Percentiles rank a stretch among this genome's conserved stretches.
Conservation (phyloP, 1,284 basidiomycete species). For the Mycosarcoma mackinlayi region DNA sequence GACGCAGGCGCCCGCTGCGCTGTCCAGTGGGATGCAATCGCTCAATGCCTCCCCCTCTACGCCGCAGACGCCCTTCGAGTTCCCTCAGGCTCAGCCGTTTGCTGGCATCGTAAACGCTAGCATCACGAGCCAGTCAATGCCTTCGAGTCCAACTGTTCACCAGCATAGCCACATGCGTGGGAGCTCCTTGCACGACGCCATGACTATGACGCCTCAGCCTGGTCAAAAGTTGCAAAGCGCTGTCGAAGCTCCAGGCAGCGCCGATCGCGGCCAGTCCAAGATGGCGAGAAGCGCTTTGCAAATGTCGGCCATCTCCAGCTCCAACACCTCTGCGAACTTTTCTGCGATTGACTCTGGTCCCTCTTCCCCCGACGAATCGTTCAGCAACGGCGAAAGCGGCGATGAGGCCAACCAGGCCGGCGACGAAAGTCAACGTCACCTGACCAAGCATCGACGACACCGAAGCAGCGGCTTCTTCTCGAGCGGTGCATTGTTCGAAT, state of each 20-base stretch:
- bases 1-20: conserved; percentile 20
- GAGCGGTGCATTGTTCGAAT: conserved; percentile 50
- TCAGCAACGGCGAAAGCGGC: conserved; percentile 48
- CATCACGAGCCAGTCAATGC: conserved; percentile 32
- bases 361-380: conserved; percentile 49
- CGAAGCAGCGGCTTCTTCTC: conserved; percentile 52
- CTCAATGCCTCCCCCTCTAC: conserved; percentile 43
- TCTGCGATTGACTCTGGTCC: conserved; percentile 47
- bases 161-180: conserved; percentile 40
- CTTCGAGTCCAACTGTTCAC: conserved; percentile 38
- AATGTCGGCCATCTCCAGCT: conserved; percentile 44
- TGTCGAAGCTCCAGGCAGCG: conserved; percentile 4
- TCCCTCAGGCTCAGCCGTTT: conserved; percentile 26
- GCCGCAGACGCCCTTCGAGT: conserved; percentile 51
- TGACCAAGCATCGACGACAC: conserved; percentile 49
- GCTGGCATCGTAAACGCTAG: conserved; percentile 12
- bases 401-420: conserved; percentile 23
- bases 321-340: conserved; percentile 27
- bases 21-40: conserved; percentile 33
- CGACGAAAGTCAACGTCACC: conserved; percentile 17
- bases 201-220: conserved; percentile 36
- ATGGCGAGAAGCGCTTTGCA: conserved; percentile 41
- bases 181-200: conserved; percentile 48
- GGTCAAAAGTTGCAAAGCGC: conserved; percentile 16
- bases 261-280: conserved; percentile 22